These are phyloP conservation scores for Pelargonium cotyledonis DNA, from an alignment of 441 rosid genomes.

Conservation along the genomic window DNA sequence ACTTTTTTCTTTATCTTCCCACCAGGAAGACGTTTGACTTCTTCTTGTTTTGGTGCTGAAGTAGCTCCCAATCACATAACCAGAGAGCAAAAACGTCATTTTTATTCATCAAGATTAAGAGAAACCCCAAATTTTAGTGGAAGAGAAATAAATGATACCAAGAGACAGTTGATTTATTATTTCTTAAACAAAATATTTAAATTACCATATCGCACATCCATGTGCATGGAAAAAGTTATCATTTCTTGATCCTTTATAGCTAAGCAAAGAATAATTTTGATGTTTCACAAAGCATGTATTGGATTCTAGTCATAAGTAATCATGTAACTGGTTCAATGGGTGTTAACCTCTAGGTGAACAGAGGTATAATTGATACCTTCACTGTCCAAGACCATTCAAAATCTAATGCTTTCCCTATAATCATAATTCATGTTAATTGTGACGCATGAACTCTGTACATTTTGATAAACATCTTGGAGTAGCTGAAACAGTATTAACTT, in stretches of 20 bases:
- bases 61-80: constrained; percentile 4
- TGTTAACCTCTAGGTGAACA: no score
- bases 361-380: no score
- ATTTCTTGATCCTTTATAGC: background rate
- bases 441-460: no score
- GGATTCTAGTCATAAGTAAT: background rate
- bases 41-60: constrained; percentile 53
- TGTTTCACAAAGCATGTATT: background rate
- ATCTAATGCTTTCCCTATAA: no score
- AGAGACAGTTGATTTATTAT: background rate
- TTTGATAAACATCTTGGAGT: no score
- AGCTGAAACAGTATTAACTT: no score
- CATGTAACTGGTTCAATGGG: no score
- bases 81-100: background rate
- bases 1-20: constrained; percentile 96
- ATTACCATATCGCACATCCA: background rate
- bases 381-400: no score
- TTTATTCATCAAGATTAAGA: background rate
- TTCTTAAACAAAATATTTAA: background rate
- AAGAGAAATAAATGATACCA: background rate
- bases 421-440: no score
- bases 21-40: constrained; percentile 89
- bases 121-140: background rate
- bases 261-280: background rate
- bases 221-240: background rate